Evolutionary conservation across 345 rosid genomes (phyloP).

Genomic region (Brassica juncea): DNA sequence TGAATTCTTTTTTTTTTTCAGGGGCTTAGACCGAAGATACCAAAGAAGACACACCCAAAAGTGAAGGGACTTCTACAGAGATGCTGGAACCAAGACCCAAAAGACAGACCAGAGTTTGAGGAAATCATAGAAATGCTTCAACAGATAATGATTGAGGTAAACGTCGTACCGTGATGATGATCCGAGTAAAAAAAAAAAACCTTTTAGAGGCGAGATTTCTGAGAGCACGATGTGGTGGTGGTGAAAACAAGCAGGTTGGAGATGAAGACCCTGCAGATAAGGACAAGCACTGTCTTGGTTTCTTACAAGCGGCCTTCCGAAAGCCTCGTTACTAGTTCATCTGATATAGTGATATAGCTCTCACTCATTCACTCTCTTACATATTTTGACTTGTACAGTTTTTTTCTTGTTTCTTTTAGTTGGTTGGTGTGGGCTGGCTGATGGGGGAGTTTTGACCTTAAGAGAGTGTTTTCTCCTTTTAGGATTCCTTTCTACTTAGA

Average conservation of each 20-base stretch:
- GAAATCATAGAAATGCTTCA: constrained; percentile 68
- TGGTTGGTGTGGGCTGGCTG: not conserved
- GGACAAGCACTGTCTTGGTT: constrained; percentile 40
- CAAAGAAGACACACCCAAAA: constrained; percentile 70
- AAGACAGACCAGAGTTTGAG: constrained; percentile 73
- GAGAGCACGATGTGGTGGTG: constrained; percentile 27
- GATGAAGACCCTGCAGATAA: constrained; percentile 46
- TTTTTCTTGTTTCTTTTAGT: not conserved
- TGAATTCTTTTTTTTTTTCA: constrained; percentile 17
- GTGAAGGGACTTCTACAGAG: constrained; percentile 71
- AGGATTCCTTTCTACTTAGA: constrained; percentile 7
- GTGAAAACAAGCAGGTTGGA: constrained; percentile 52
- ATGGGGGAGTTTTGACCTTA: constrained; percentile 27
- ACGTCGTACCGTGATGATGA: not conserved
- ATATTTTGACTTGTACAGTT: constrained; percentile 43
- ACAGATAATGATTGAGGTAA: constrained; percentile 75
- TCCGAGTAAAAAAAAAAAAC: constrained; percentile 11
- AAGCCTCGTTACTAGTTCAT: constrained; percentile 42
- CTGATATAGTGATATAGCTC: constrained; percentile 19
- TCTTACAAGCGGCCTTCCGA: constrained; percentile 52
- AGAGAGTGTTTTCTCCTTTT: constrained; percentile 16
- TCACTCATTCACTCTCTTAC: constrained; percentile 11
- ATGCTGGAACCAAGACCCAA: constrained; percentile 90
- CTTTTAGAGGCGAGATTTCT: constrained; percentile 26
- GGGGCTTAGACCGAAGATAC: constrained; percentile 82